Percentiles rank a stretch among this genome's conserved stretches.
phyloP scores from a whole-genome alignment of 345 rosid genomes.

The Murraya paniculata region DNA sequence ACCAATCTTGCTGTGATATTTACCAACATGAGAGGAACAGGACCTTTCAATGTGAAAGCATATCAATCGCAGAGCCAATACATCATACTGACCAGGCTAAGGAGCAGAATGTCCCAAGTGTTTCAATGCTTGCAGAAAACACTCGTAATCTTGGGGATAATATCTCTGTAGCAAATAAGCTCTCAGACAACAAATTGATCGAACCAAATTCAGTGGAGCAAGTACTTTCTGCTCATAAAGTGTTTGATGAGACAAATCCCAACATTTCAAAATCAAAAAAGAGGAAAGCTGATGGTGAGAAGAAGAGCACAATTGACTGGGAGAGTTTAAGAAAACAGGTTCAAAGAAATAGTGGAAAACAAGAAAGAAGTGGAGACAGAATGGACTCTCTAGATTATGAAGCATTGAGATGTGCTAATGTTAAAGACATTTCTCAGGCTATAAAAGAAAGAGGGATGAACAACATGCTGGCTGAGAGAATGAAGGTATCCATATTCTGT shows the following conservation, averaged over 20 bases:
- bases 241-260: constrained; percentile 26
- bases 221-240: constrained; percentile 24
- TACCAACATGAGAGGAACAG: constrained; percentile 29
- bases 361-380: constrained; percentile 48
- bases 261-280: constrained; percentile 41
- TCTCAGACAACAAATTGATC: constrained; percentile 23
- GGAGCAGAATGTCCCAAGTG: constrained; percentile 27
- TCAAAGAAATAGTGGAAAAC: constrained; percentile 29
- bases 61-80: constrained; percentile 21
- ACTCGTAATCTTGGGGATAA: constrained; percentile 28
- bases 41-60: constrained; percentile 25
- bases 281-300: constrained; percentile 39
- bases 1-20: constrained; percentile 25
- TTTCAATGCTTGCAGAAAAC: constrained; percentile 26
- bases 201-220: constrained; percentile 38
- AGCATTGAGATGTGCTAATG: constrained; percentile 61
- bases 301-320: constrained; percentile 63
- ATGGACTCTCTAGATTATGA: constrained; percentile 86
- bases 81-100: constrained; percentile 26
- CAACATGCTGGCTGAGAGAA: constrained; percentile 81
- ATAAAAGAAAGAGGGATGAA: constrained; percentile 91
- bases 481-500: constrained; percentile 49
- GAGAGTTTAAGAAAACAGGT: constrained; percentile 66
- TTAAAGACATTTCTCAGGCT: constrained; percentile 50
- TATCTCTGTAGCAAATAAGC: constrained; percentile 24